Evolutionary conservation across 2,329 filamentous ascomycete species (phyloP).

Genomic region (Alternaria brassicicola): DNA sequence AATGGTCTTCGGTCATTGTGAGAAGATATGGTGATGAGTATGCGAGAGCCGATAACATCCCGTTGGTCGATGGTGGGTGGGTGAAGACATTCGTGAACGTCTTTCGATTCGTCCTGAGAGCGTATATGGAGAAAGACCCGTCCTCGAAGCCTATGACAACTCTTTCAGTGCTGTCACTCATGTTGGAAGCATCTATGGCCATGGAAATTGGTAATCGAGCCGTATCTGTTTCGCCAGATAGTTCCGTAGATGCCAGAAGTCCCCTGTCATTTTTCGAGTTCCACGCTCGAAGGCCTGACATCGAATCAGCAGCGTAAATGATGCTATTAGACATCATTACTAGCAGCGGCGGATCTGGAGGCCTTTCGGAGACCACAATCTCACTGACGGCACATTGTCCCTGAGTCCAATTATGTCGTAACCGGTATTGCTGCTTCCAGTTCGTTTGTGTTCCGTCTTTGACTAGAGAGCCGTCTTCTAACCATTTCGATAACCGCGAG

Average conservation of each 20-base stretch:
- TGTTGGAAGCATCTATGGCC: conserved; percentile 61
- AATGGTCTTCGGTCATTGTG: conserved; percentile 75
- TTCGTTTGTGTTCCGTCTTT: conserved; percentile 61
- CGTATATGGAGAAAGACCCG: conserved; percentile 68
- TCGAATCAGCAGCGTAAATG: conserved; percentile 75
- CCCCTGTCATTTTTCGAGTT: conserved; percentile 65
- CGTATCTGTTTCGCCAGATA: conserved; percentile 23
- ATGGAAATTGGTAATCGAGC: conserved; percentile 64
- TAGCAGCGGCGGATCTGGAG: conserved; percentile 66
- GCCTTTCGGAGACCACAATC: conserved; percentile 65
- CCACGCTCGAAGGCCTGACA: conserved; percentile 78
- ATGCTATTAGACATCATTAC: conserved; percentile 79
- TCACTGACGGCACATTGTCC: conserved; percentile 83
- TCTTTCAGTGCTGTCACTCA: conserved; percentile 35
- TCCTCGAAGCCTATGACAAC: conserved; percentile 48
- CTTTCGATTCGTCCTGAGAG: conserved; percentile 56
- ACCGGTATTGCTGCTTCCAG: conserved; percentile 88
- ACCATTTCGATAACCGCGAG: conserved; percentile 64
- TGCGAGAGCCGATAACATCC: conserved; percentile 72
- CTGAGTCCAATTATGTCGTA: conserved; percentile 88
- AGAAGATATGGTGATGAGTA: conserved; percentile 77
- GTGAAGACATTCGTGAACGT: conserved; percentile 60
- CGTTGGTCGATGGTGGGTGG: conserved; percentile 67
- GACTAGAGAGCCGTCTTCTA: conserved; percentile 65
- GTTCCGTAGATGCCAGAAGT: conserved; percentile 60